These are phyloP conservation scores for Rauvolfia tetraphylla DNA, from an alignment of 257 asterid species.

Conservation along the genomic window DNA sequence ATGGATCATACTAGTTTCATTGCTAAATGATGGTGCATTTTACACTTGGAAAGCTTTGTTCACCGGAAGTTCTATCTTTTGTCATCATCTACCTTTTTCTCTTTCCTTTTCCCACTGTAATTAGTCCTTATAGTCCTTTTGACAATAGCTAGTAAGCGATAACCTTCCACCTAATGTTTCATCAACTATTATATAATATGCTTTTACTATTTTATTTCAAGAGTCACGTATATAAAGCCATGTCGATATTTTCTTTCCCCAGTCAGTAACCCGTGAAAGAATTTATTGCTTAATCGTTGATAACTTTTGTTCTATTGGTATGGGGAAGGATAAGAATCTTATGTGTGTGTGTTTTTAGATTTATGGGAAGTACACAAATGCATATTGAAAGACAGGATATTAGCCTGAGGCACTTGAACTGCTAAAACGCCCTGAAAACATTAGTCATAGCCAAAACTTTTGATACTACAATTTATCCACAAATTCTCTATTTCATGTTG, in stretches of 20 bases:
- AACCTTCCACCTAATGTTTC: neutral
- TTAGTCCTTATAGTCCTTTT: neutral
- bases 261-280: neutral
- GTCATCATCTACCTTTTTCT: neutral
- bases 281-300: neutral
- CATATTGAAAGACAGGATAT: neutral
- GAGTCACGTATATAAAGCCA: too few relatives aligned
- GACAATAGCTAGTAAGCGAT: neutral
- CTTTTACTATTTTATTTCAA: neutral
- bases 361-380: constrained; percentile 1
- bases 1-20: neutral
- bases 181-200: neutral
- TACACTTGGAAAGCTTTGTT: neutral
- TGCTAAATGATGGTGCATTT: neutral
- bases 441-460: neutral
- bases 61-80: neutral
- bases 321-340: neutral
- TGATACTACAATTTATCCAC: neutral
- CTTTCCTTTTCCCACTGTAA: neutral
- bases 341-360: too few relatives aligned
- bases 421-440: neutral
- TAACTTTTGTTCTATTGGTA: neutral
- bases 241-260: neutral
- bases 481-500: constrained; percentile 2
- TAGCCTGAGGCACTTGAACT: neutral